A percentile compares a stretch with the other conserved stretches of the same genome.
phyloP scores from a whole-genome alignment of 116 monocot genomes.

The Dioscorea cayenensis region DNA sequence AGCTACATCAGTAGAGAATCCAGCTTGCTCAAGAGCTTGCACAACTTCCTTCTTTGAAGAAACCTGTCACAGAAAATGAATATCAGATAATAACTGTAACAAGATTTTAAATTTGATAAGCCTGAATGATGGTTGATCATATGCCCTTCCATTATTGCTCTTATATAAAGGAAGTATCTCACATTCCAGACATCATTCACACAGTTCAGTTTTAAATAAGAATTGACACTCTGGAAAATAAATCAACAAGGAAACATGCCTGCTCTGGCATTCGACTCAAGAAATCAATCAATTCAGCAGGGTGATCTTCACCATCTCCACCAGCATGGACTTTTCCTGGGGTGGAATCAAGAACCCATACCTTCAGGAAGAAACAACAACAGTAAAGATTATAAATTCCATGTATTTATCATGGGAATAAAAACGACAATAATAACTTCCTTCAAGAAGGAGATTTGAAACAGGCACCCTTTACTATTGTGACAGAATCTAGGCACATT shows the following conservation, averaged over 20 bases:
- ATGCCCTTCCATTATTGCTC: too few species aligned
- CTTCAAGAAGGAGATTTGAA: background rate
- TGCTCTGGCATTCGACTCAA: conserved; percentile 63
- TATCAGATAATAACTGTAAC: background rate
- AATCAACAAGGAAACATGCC: conserved; percentile 19
- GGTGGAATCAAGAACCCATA: conserved; percentile 95
- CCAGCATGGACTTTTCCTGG: conserved; percentile 86
- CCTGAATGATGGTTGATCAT: too few species aligned
- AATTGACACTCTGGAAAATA: too few species aligned
- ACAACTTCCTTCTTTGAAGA: conserved; percentile 71
- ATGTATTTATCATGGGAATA: background rate
- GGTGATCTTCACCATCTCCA: conserved; percentile 93
- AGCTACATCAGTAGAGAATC: conserved; percentile 82
- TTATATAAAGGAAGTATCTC: too few species aligned
- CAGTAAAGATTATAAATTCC: background rate
- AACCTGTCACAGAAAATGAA: conserved; percentile 31
- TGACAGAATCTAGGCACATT: background rate
- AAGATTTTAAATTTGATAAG: too few species aligned
- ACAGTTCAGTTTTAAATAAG: too few species aligned
- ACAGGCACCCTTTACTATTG: background rate
- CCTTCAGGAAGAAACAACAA: conserved; percentile 36
- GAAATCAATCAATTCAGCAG: conserved; percentile 77
- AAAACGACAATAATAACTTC: background rate
- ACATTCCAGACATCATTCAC: too few species aligned
- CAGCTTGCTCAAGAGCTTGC: conserved; percentile 59